Percentiles rank a stretch among this genome's conserved stretches.
Evolutionary conservation across 805 yeast genomes (phyloP).

Genomic region (Ogataea pini): DNA sequence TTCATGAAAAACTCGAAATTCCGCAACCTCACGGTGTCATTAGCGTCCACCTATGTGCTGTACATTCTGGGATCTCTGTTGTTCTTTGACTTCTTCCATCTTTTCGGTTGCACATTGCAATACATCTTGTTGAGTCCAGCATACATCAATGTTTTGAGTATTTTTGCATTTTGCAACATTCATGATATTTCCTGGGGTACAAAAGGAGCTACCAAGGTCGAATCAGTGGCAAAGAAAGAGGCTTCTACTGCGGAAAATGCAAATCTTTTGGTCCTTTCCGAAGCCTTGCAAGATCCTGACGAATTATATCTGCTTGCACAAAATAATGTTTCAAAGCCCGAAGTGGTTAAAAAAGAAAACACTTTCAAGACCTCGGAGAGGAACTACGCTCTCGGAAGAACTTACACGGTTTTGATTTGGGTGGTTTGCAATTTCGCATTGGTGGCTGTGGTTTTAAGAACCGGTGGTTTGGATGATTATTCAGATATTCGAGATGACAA

Average conservation of each 20-base stretch:
- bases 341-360: constrained; percentile 45
- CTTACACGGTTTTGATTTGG: constrained; percentile 88
- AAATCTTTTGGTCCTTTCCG: constrained; percentile 30
- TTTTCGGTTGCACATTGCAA: constrained; percentile 82
- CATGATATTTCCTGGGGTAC: constrained; percentile 98
- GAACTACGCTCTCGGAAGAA: constrained; percentile 87
- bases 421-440: constrained; percentile 76
- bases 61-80: constrained; percentile 75
- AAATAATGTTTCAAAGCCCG: constrained; percentile 37
- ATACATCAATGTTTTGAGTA: constrained; percentile 84
- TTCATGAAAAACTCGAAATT: constrained; percentile 67
- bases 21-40: constrained; percentile 79
- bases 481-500: constrained; percentile 16
- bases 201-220: constrained; percentile 69
- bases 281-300: constrained; percentile 34
- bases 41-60: constrained; percentile 77
- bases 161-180: constrained; percentile 91
- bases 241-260: constrained; percentile 21
- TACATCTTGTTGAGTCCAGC: constrained; percentile 83
- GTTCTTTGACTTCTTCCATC: constrained; percentile 87
- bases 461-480: constrained; percentile 69
- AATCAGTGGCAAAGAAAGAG: constrained; percentile 64
- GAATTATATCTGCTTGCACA: constrained; percentile 30
- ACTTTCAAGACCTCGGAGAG: constrained; percentile 39
- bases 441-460: constrained; percentile 75